Evolutionary conservation across 192 early-diverging fungal genomes (phyloP), one percentile per base, ranked within the genome.

Genomic region (Kickxella alabastrina): DNA sequence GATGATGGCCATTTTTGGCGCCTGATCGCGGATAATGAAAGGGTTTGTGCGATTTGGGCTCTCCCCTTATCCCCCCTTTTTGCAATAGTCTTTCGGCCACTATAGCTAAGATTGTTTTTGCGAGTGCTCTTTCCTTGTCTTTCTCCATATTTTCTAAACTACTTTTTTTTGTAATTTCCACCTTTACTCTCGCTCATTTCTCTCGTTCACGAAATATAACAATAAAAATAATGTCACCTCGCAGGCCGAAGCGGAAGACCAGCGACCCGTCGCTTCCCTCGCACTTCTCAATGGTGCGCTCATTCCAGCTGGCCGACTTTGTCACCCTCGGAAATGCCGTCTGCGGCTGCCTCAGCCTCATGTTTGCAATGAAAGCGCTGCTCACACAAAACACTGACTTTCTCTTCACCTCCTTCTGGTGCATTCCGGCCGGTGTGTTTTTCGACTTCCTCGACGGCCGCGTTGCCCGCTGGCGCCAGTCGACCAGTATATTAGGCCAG

Each of bases 261-360:
- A 77, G 63, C 47, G 63, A 59, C 48, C 57, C 68, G 10, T 26
- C 52, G 38, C 66, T 65, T 45, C 71, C 77, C 3, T 26, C 42
- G 22, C 73, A 65, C 43, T 80, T 80, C 54, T 76, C 73, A 18
- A 60, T 80, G 78, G 78, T 81, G 31, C 65, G 79, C 25, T 68
- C 65, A 42, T 92, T 94, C 64, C 78, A 85, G 48, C 61, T 89
- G 32, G 92, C 92, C 3, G 92, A 94, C 69, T 73, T 88, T 54
- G 87, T 94, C 48, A 94, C 92, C 3, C 79, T 94, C 10, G 83
- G 83, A 47, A 94, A 93, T 77, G 86, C 85, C 17, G 84, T 85
- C 22, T 93, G 88, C 57, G 91, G 87, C 9, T 78, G 79, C 10
- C 65, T 80, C 25, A 84, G 87, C 31, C 79, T 90, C 25, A 82